A percentile compares a stretch with the other conserved stretches of the same genome.
phyloP scores from a whole-genome alignment of 2,329 filamentous ascomycete species.

The Penicillium sp. region DNA sequence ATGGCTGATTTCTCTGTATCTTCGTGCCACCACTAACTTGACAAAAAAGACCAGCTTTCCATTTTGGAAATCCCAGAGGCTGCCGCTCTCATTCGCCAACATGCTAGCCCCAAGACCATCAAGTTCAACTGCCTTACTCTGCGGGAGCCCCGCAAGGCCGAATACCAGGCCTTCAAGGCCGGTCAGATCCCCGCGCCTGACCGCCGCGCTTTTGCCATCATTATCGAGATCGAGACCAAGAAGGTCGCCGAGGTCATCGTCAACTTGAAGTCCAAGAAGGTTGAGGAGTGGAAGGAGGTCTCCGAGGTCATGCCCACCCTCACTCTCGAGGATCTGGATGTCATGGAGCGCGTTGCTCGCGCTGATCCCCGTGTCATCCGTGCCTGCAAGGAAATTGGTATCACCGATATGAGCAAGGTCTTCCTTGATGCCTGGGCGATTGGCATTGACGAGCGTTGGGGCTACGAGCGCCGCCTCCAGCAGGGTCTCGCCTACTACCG shows the following conservation, averaged over 20 bases:
- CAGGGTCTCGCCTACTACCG: conserved; percentile 37
- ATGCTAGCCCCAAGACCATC: conserved; percentile 28
- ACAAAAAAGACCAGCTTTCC: conserved; percentile 25
- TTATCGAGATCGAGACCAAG: conserved; percentile 40
- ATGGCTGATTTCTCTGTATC: background rate
- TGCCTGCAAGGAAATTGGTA: conserved; percentile 35
- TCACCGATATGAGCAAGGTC: conserved; percentile 36
- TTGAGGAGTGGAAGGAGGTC: conserved; percentile 36
- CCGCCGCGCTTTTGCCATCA: conserved; percentile 46
- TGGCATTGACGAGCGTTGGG: conserved; percentile 37
- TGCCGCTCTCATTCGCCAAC: conserved; percentile 28
- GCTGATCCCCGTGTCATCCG: conserved; percentile 32
- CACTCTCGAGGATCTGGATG: conserved; percentile 36
- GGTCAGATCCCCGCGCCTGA: conserved; percentile 31
- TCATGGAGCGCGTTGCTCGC: conserved; percentile 35
- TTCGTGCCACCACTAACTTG: conserved; percentile 2
- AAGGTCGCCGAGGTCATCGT: conserved; percentile 29
- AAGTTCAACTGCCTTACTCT: conserved; percentile 50
- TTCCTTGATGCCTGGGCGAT: conserved; percentile 39
- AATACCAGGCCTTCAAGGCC: conserved; percentile 35
- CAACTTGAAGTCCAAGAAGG: conserved; percentile 25
- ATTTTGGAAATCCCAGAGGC: conserved; percentile 29
- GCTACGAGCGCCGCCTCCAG: conserved; percentile 33
- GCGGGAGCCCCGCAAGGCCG: conserved; percentile 48
- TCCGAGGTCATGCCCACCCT: conserved; percentile 48